Evolutionary conservation across 306 rosid species (phyloP).

Genomic region (Astragalus membranaceus): DNA sequence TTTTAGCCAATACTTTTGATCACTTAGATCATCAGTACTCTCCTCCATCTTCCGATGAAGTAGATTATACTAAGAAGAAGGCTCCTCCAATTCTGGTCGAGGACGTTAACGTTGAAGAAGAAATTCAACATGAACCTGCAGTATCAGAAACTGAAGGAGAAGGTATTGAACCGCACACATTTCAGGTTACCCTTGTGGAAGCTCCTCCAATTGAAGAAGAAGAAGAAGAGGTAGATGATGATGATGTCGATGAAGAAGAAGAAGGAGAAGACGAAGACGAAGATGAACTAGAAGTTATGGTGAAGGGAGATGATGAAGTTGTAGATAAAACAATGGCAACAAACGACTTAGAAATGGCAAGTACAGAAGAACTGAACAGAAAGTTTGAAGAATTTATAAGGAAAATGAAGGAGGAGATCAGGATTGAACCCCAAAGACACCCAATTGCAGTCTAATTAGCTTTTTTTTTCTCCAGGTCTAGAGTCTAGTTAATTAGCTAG

Average conservation of each 20-base stretch:
- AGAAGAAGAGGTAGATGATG: neutral
- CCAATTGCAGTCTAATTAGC: slow-evolving; percentile 28
- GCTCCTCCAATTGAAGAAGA: neutral
- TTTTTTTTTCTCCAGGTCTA: too few species aligned
- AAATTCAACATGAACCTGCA: neutral
- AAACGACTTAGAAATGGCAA: slow-evolving; percentile 23
- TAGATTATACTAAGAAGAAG: neutral
- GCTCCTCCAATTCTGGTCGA: neutral
- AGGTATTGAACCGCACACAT: too few species aligned
- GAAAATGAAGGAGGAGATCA: slow-evolving; percentile 40
- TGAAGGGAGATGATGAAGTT: slow-evolving; percentile 1
- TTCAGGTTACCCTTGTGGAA: too few species aligned
- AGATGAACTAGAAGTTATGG: slow-evolving; percentile 19
- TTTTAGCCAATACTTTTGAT: slow-evolving; percentile 32
- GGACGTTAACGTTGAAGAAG: neutral
- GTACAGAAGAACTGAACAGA: slow-evolving; percentile 54
- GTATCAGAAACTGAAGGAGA: neutral
- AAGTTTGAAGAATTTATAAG: slow-evolving; percentile 64
- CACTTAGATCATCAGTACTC: too few species aligned
- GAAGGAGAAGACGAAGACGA: slow-evolving; percentile 15
- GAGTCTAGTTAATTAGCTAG: too few species aligned
- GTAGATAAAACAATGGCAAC: neutral
- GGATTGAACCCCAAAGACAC: slow-evolving; percentile 34
- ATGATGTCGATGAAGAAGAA: slow-evolving; percentile 5
- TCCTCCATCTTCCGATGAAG: neutral